These are phyloP conservation scores for Sphaceloma murrayae DNA, from an alignment of 2,329 filamentous ascomycete species.

Conservation along the genomic window DNA sequence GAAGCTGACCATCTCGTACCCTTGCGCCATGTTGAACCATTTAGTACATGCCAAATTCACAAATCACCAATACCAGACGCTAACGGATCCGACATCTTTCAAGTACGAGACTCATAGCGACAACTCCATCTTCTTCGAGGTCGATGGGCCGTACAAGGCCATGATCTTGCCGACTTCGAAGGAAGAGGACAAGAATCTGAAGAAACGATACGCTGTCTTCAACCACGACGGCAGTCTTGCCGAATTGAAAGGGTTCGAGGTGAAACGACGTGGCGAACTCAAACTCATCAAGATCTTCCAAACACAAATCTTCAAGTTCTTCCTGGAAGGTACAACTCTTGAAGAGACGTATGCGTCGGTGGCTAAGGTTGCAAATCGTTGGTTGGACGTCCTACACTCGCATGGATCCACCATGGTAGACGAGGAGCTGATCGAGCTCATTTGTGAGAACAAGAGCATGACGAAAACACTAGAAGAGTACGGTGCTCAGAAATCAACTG, in stretches of 20 bases:
- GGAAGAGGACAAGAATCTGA: slow-evolving; percentile 98
- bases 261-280: slow-evolving; percentile 92
- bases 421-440: slow-evolving; percentile 97
- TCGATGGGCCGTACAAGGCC: slow-evolving; percentile 92
- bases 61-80: slow-evolving; percentile 92
- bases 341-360: slow-evolving; percentile 84
- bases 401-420: slow-evolving; percentile 85
- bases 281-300: slow-evolving; percentile 99
- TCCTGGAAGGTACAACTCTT: slow-evolving; percentile 80
- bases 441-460: slow-evolving; percentile 99
- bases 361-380: slow-evolving; percentile 88
- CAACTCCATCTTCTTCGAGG: slow-evolving; percentile 99
- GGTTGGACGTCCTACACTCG: slow-evolving; percentile 88
- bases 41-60: slow-evolving; percentile 90
- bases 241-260: slow-evolving; percentile 93
- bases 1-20: slow-evolving; percentile 92
- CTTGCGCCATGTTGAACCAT: slow-evolving; percentile 98
- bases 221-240: slow-evolving; percentile 94
- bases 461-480: slow-evolving; percentile 95
- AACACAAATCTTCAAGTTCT: slow-evolving; percentile 98
- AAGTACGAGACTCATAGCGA: slow-evolving; percentile 96
- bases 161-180: slow-evolving; percentile 98
- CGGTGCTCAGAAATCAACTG: slow-evolving; percentile 88
- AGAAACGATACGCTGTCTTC: slow-evolving; percentile 98
- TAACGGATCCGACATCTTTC: slow-evolving; percentile 68